A percentile compares a stretch with the other conserved stretches of the same genome.
Evolutionary conservation across 2,329 filamentous ascomycete species (phyloP).

Genomic region (Pseudocercospora eumusae): DNA sequence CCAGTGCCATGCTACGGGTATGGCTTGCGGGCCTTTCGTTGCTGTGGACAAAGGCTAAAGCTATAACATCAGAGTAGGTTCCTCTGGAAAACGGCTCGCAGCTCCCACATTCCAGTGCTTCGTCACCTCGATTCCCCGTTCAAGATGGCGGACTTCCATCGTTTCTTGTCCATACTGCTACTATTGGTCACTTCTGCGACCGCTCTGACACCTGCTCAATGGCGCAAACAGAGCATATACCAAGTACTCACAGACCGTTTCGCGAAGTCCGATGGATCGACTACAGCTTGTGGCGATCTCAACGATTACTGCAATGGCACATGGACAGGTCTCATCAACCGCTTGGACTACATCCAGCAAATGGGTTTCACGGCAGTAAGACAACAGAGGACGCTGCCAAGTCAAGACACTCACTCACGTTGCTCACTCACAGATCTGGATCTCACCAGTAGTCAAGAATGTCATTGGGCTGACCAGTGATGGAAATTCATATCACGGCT

Average conservation of each 20-base stretch:
- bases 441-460: conserved; percentile 47
- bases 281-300: conserved; percentile 48
- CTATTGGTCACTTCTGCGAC: conserved; percentile 2
- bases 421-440: conserved; percentile 34
- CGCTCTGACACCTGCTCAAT: conserved; percentile 21
- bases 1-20: conserved; percentile 4
- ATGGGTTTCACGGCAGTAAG: conserved; percentile 50
- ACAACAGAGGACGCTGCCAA: background rate
- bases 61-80: conserved; percentile 8
- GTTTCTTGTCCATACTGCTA: conserved; percentile 18
- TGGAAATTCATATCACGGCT: conserved; percentile 51
- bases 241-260: conserved; percentile 61
- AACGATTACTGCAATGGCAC: conserved; percentile 52
- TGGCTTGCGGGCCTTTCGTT: conserved; percentile 1
- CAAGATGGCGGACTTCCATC: conserved; percentile 15
- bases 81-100: conserved; percentile 7
- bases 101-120: conserved; percentile 22
- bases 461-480: conserved; percentile 41
- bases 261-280: conserved; percentile 51
- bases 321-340: conserved; percentile 48
- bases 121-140: conserved; percentile 7
- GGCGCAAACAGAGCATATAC: conserved; percentile 58
- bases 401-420: background rate
- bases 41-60: conserved; percentile 10
- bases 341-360: conserved; percentile 52